Evolutionary conservation across 2,329 filamentous ascomycete species (phyloP).

Genomic region (Penicillium rolfsii): DNA sequence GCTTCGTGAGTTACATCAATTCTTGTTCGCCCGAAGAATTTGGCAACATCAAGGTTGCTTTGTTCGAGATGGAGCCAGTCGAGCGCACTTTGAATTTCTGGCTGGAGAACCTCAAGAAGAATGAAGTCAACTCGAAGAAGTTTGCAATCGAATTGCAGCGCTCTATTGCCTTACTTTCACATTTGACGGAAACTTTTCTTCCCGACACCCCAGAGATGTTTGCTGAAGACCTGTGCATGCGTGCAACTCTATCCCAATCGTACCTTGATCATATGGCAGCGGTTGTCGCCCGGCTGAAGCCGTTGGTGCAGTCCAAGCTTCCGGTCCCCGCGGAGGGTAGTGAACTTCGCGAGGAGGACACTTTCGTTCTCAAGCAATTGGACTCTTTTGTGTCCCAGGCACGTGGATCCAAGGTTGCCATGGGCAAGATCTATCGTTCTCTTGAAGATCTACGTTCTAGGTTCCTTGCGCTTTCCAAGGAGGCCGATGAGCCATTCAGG

Average conservation of each 20-base stretch:
- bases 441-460: conserved; percentile 76
- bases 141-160: conserved; percentile 80
- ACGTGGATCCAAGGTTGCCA: conserved; percentile 80
- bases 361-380: conserved; percentile 70
- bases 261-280: conserved; percentile 78
- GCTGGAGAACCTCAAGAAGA: conserved; percentile 80
- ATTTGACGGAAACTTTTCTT: conserved; percentile 81
- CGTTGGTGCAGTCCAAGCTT: conserved; percentile 69
- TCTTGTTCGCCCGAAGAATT: conserved; percentile 80
- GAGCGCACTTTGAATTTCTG: conserved; percentile 86
- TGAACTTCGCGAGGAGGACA: conserved; percentile 62
- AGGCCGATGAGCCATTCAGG: conserved; percentile 71
- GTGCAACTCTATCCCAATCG: conserved; percentile 73
- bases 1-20: conserved; percentile 79
- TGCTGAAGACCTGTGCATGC: conserved; percentile 79
- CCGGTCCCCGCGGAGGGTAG: conserved; percentile 59
- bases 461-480: conserved; percentile 71
- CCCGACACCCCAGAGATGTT: conserved; percentile 70
- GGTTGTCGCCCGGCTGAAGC: conserved; percentile 65
- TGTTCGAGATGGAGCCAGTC: conserved; percentile 88
- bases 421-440: conserved; percentile 75
- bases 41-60: conserved; percentile 72
- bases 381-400: conserved; percentile 75
- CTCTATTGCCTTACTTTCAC: conserved; percentile 83
- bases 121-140: conserved; percentile 83